Conservation (phyloP, 495 filamentous ascomycete genomes). For the Aspergillus panamensis region DNA sequence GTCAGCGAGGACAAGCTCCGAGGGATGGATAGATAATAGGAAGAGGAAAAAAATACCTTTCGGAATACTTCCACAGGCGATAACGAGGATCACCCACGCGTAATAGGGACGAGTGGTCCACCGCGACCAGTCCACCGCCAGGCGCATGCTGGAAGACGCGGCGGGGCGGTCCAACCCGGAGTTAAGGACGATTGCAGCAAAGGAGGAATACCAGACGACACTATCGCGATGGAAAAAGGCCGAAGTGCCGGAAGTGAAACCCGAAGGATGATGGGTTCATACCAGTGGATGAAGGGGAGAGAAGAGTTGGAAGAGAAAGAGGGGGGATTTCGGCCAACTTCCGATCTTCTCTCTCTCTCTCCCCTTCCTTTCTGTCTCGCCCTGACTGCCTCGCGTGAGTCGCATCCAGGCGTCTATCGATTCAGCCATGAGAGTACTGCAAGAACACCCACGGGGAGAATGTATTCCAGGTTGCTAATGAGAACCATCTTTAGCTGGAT, state of each 20-base stretch:
- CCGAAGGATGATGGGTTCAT: background rate
- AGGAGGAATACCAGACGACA: background rate
- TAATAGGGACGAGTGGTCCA: slow-evolving; percentile 42
- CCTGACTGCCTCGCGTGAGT: background rate
- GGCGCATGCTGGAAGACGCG: slow-evolving; percentile 25
- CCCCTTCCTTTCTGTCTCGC: background rate
- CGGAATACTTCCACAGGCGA: slow-evolving; percentile 43
- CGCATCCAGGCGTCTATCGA: too few species aligned
- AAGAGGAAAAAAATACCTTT: slow-evolving; percentile 31
- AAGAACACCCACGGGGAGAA: too few species aligned
- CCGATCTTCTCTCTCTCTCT: background rate
- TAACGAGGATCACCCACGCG: slow-evolving; percentile 37
- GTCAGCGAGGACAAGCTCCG: slow-evolving; percentile 8
- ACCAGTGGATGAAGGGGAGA: background rate
- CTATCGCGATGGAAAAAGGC: background rate
- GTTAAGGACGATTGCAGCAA: background rate
- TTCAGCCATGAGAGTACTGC: too few species aligned
- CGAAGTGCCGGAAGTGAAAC: background rate
- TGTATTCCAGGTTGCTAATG: too few species aligned
- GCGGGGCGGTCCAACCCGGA: slow-evolving; percentile 2
- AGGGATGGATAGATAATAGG: background rate
- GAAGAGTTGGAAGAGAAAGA: background rate
- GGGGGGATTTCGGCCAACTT: slow-evolving; percentile 5
- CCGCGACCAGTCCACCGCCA: slow-evolving; percentile 31
- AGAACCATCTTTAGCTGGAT: too few species aligned